Evolutionary conservation across 192 early-diverging fungal species (phyloP).

Genomic region (Jimgerdemannia lactiflua): DNA sequence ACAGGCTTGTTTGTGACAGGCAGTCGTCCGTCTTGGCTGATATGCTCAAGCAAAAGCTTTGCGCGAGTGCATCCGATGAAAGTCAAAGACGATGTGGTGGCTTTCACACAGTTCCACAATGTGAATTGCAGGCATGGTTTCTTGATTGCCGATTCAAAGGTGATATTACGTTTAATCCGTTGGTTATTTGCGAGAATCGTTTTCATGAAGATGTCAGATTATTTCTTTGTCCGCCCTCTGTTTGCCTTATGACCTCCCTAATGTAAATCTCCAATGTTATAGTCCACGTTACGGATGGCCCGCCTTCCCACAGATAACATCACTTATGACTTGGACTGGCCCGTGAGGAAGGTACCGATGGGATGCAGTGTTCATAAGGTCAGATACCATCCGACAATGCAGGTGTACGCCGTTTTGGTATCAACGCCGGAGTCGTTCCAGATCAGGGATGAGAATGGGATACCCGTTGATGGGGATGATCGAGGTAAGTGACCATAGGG

Average conservation of each 20-base stretch:
- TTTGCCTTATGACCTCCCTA: neutral
- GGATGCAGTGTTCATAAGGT: slow-evolving; percentile 71
- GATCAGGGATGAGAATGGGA: slow-evolving; percentile 70
- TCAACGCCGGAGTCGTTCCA: slow-evolving; percentile 62
- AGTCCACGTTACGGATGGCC: slow-evolving; percentile 64
- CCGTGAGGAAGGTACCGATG: slow-evolving; percentile 67
- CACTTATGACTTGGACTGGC: slow-evolving; percentile 72
- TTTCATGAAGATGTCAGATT: no score
- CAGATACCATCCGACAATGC: slow-evolving; percentile 77
- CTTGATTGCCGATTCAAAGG: slow-evolving; percentile 65
- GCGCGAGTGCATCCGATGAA: slow-evolving; percentile 72
- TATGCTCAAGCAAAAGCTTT: slow-evolving; percentile 57
- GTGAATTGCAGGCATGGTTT: slow-evolving; percentile 78
- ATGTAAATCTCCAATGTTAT: neutral
- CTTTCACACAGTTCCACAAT: slow-evolving; percentile 78
- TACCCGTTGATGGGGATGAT: slow-evolving; percentile 31
- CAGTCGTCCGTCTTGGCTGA: slow-evolving; percentile 68
- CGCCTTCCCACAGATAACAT: slow-evolving; percentile 63
- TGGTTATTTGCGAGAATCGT: neutral
- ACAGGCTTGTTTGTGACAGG: slow-evolving; percentile 76
- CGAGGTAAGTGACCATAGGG: neutral
- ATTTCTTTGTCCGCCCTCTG: neutral
- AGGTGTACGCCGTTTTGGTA: slow-evolving; percentile 79
- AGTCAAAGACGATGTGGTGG: slow-evolving; percentile 59
- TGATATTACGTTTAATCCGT: slow-evolving; percentile 18